These are phyloP conservation scores for Colletotrichum falcatum DNA, from an alignment of 2,329 filamentous ascomycete genomes.

Conservation along the genomic window DNA sequence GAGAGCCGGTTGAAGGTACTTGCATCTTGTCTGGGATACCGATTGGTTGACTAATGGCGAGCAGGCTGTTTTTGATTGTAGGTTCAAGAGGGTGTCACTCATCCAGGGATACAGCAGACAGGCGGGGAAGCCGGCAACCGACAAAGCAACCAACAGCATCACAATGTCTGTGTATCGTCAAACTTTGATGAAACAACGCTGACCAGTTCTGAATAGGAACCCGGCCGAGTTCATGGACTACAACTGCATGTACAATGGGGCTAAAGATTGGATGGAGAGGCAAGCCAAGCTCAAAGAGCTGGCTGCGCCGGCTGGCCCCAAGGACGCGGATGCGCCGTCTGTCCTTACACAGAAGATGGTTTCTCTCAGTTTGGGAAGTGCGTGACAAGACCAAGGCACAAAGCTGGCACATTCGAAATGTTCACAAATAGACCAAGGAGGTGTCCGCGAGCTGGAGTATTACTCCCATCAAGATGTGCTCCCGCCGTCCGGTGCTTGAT, in stretches of 20 bases:
- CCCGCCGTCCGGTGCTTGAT: no score
- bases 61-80: constrained; percentile 44
- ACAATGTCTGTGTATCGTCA: neutral
- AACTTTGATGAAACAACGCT: constrained; percentile 35
- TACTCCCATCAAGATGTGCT: no score
- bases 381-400: neutral
- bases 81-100: constrained; percentile 53
- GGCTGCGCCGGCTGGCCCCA: no score
- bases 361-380: neutral
- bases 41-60: neutral
- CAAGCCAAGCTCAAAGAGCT: constrained; percentile 1
- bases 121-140: constrained; percentile 53
- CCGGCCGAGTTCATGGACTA: constrained; percentile 57
- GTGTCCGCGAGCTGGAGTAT: neutral
- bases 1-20: constrained; percentile 39
- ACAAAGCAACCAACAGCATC: constrained; percentile 35
- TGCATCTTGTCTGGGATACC: no score
- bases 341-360: constrained; percentile 11
- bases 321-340: neutral
- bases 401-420: neutral
- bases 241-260: constrained; percentile 53
- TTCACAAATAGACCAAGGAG: neutral
- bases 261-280: constrained; percentile 47
- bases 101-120: constrained; percentile 59
- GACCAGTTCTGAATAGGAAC: constrained; percentile 48